These are phyloP conservation scores for Fusarium devonianum DNA, from an alignment of 2,329 filamentous ascomycete species.

Conservation along the genomic window DNA sequence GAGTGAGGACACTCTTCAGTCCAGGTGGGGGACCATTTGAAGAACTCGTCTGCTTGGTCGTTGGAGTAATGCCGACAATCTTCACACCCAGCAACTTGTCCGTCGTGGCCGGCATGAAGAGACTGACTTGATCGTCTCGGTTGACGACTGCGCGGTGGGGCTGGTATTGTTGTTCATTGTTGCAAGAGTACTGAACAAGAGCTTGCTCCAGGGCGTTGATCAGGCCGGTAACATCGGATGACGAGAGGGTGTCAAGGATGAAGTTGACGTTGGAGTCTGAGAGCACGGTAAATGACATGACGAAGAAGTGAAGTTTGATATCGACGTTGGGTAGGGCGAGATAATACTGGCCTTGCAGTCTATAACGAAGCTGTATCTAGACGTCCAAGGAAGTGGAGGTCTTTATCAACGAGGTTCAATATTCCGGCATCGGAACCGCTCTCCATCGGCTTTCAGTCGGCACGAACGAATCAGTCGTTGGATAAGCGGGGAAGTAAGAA, in stretches of 20 bases:
- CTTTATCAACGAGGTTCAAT: constrained; percentile 1
- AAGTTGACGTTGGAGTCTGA: constrained; percentile 35
- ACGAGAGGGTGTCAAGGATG: constrained; percentile 27
- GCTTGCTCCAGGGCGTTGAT: constrained; percentile 28
- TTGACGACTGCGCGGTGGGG: constrained; percentile 67
- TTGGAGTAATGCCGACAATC: constrained; percentile 56
- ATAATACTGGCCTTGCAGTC: not conserved
- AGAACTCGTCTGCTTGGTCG: constrained; percentile 5
- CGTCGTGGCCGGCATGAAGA: constrained; percentile 73
- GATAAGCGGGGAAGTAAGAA: not conserved
- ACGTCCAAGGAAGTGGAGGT: not conserved
- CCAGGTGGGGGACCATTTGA: constrained; percentile 44
- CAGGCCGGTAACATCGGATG: constrained; percentile 26
- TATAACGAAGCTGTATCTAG: not conserved
- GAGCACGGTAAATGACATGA: constrained; percentile 39
- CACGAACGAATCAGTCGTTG: not conserved
- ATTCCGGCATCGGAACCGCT: constrained; percentile 7
- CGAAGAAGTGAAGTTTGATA: not conserved
- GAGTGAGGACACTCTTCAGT: constrained; percentile 61
- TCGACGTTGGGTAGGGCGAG: not conserved
- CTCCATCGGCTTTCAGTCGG: constrained; percentile 2
- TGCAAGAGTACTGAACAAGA: constrained; percentile 61
- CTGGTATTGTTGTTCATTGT: constrained; percentile 67
- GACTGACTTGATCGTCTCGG: constrained; percentile 66
- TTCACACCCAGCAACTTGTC: constrained; percentile 68